These are phyloP conservation scores for Furcasterigmium furcatum DNA, from an alignment of 2,329 filamentous ascomycete genomes.

Conservation along the genomic window DNA sequence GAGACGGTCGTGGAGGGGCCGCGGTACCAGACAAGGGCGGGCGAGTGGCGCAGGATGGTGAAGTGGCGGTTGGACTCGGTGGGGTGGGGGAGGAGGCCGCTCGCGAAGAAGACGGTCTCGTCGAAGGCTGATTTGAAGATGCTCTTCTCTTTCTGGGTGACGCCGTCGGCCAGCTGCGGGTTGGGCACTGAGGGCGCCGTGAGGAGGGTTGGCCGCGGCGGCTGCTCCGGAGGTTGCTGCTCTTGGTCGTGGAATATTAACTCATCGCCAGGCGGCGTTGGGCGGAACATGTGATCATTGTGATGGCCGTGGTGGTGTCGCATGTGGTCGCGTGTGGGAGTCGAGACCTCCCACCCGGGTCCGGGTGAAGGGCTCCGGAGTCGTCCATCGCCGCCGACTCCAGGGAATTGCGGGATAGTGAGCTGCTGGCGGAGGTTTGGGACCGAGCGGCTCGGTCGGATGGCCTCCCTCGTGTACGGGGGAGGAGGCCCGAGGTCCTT, in stretches of 20 bases:
- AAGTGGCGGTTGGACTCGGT: slow-evolving; percentile 63
- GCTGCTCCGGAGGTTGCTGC: background rate
- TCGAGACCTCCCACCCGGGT: background rate
- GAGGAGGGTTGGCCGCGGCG: background rate
- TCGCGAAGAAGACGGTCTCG: slow-evolving; percentile 63
- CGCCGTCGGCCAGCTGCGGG: background rate
- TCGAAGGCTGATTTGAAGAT: slow-evolving; percentile 46
- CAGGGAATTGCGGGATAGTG: slow-evolving; percentile 4
- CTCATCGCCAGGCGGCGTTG: too few species aligned
- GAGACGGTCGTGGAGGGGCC: slow-evolving; percentile 61
- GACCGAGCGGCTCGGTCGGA: slow-evolving; percentile 3
- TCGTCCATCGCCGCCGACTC: slow-evolving; percentile 2
- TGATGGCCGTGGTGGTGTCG: too few species aligned
- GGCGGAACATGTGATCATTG: too few species aligned
- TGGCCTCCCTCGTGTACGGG: background rate
- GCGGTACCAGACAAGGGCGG: slow-evolving; percentile 62
- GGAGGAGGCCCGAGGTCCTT: slow-evolving; percentile 2
- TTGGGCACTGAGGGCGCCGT: background rate
- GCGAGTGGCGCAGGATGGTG: slow-evolving; percentile 64
- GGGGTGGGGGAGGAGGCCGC: slow-evolving; percentile 61
- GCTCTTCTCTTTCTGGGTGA: slow-evolving; percentile 7
- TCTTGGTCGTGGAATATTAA: too few species aligned
- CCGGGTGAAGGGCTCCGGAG: slow-evolving; percentile 4
- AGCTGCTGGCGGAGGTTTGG: slow-evolving; percentile 8
- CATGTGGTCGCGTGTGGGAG: too few species aligned